Conservation (phyloP, 2,329 filamentous ascomycete genomes). For the Cercospora zeae-maydis region DNA sequence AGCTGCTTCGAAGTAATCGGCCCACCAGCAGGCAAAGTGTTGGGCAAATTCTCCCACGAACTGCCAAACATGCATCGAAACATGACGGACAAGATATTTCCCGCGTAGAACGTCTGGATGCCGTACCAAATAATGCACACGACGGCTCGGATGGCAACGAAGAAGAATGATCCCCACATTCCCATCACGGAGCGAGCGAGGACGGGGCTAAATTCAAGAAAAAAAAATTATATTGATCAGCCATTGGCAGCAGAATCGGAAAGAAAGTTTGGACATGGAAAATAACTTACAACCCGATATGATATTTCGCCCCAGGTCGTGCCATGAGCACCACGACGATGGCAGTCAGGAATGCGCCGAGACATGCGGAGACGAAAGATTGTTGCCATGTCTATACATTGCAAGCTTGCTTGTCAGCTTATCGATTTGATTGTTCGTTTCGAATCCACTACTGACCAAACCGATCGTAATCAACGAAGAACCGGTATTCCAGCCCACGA, state of each 20-base stretch:
- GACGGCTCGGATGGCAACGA: conserved; percentile 41
- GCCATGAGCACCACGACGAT: conserved; percentile 44
- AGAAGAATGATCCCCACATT: conserved; percentile 45
- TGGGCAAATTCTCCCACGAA: conserved; percentile 37
- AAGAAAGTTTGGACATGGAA: no score
- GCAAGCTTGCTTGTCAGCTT: no score
- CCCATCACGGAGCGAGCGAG: conserved; percentile 42
- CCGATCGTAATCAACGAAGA: not conserved
- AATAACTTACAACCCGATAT: conserved; percentile 25
- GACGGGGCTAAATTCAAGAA: conserved; percentile 26
- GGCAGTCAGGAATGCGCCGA: conserved; percentile 42
- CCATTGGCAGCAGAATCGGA: no score
- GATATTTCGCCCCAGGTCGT: conserved; percentile 39
- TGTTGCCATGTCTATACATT: not conserved
- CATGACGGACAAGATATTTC: conserved; percentile 38
- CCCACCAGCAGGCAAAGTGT: conserved; percentile 30
- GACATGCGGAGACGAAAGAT: conserved; percentile 43
- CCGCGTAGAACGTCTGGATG: conserved; percentile 35
- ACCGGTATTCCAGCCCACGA: not conserved
- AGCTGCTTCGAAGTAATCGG: conserved; percentile 36
- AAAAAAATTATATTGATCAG: no score
- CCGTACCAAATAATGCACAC: conserved; percentile 43
- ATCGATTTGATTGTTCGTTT: no score
- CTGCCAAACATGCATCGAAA: conserved; percentile 42
- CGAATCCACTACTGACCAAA: conserved; percentile 39